phyloP scores from a whole-genome alignment of 2,329 filamentous ascomycete genomes.

The Dactylella cylindrospora region DNA sequence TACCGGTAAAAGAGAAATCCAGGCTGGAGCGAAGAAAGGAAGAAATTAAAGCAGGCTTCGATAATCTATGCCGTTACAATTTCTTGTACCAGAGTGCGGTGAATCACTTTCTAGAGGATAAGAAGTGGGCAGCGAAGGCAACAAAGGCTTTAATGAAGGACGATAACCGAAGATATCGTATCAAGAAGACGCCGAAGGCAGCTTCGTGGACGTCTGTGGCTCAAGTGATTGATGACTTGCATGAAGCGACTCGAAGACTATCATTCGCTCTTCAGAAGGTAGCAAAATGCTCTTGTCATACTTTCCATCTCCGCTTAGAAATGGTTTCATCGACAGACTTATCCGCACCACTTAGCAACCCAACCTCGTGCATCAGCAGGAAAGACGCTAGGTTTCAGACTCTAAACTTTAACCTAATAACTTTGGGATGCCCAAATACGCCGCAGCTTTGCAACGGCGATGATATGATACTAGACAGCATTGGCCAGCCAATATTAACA shows the following conservation, averaged over 20 bases:
- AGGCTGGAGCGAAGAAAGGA: slow-evolving; percentile 5
- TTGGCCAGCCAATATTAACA: neutral
- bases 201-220: slow-evolving; percentile 4
- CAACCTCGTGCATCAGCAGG: neutral
- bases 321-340: slow-evolving; percentile 9
- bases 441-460: neutral
- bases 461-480: neutral
- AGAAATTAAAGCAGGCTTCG: neutral
- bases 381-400: slow-evolving; percentile 1
- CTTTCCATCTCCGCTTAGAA: slow-evolving; percentile 10
- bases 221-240: slow-evolving; percentile 14
- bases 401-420: slow-evolving; percentile 5
- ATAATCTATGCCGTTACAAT: slow-evolving; percentile 5
- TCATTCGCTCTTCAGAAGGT: slow-evolving; percentile 5
- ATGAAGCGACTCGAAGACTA: slow-evolving; percentile 3
- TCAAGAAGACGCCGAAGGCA: neutral
- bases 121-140: neutral
- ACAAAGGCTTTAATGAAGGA: slow-evolving; percentile 1
- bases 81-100: slow-evolving; percentile 3
- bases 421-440: neutral
- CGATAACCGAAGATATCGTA: neutral
- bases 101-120: slow-evolving; percentile 5
- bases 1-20: slow-evolving; percentile 1
- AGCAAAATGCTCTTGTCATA: slow-evolving; percentile 10
- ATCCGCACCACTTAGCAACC: neutral